Conservation (phyloP, 495 filamentous ascomycete genomes). For the Penicillium odoratum region DNA sequence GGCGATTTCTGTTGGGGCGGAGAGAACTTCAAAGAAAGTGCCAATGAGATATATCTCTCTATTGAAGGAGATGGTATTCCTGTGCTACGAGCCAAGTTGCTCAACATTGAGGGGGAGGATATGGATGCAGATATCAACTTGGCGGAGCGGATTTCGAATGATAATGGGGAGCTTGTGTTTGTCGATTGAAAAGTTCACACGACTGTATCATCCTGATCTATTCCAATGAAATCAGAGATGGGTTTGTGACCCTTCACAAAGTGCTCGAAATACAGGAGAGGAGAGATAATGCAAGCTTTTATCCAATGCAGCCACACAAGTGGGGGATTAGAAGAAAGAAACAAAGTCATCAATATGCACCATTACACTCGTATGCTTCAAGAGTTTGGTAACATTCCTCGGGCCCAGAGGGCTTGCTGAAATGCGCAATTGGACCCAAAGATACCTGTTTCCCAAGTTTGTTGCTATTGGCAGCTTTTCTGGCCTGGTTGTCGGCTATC, state of each 20-base stretch:
- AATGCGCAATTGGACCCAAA: neutral
- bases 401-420: too few relatives aligned
- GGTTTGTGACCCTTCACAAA: neutral
- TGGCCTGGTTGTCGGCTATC: neutral
- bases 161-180: conserved; percentile 35
- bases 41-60: conserved; percentile 38
- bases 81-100: conserved; percentile 37
- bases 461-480: neutral
- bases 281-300: neutral
- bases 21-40: conserved; percentile 36
- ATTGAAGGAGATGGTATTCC: conserved; percentile 44
- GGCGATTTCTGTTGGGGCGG: conserved; percentile 49
- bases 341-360: neutral
- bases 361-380: too few relatives aligned
- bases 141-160: conserved; percentile 42
- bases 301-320: neutral
- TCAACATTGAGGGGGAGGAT: conserved; percentile 24
- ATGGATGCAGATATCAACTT: conserved; percentile 40
- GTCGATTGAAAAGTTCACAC: too few relatives aligned
- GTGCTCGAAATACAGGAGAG: neutral
- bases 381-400: too few relatives aligned
- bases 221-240: neutral
- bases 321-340: neutral
- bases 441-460: neutral
- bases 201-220: neutral